A percentile compares a stretch with the other conserved stretches of the same genome.
These are phyloP conservation scores for Paecilomyces sp. DNA, from an alignment of 2,329 filamentous ascomycete genomes.

Conservation along the genomic window DNA sequence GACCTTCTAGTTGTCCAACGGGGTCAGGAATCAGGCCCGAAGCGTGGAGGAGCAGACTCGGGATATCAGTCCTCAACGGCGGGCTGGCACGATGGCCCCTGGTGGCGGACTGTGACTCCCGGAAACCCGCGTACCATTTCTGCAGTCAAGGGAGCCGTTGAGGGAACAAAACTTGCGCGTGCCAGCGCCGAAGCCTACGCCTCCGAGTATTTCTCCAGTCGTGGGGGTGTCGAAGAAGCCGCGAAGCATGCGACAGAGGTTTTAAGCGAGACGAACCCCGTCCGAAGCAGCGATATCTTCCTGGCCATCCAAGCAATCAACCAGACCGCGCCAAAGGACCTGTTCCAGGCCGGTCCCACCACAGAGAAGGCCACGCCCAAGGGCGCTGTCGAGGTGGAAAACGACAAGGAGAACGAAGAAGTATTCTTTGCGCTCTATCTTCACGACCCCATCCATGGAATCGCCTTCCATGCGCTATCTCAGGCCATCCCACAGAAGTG, in stretches of 20 bases:
- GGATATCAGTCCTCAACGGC: constrained; percentile 32
- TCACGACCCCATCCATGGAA: constrained; percentile 81
- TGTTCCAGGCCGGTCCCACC: constrained; percentile 58
- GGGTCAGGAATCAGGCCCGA: constrained; percentile 73
- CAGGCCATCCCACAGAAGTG: constrained; percentile 79
- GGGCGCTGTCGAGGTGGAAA: constrained; percentile 28
- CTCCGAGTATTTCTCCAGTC: constrained; percentile 69
- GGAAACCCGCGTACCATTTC: constrained; percentile 66
- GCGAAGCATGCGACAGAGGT: constrained; percentile 72
- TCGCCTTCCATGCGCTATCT: constrained; percentile 75
- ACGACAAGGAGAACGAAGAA: constrained; percentile 45
- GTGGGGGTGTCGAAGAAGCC: constrained; percentile 73
- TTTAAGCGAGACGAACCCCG: constrained; percentile 77
- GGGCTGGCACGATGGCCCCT: constrained; percentile 86
- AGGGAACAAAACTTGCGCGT: constrained; percentile 85
- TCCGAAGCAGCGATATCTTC: constrained; percentile 90
- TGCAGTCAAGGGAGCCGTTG: constrained; percentile 68
- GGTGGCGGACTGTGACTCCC: constrained; percentile 67
- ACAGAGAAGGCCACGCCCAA: constrained; percentile 23
- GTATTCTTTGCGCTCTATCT: constrained; percentile 73
- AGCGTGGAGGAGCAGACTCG: constrained; percentile 42
- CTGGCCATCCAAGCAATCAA: constrained; percentile 84
- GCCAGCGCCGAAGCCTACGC: constrained; percentile 86
- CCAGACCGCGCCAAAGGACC: constrained; percentile 54
- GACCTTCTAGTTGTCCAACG: constrained; percentile 92